These are phyloP conservation scores for Geotrichum cucujoidarum DNA, from an alignment of 1,139 yeast species.

Conservation along the genomic window DNA sequence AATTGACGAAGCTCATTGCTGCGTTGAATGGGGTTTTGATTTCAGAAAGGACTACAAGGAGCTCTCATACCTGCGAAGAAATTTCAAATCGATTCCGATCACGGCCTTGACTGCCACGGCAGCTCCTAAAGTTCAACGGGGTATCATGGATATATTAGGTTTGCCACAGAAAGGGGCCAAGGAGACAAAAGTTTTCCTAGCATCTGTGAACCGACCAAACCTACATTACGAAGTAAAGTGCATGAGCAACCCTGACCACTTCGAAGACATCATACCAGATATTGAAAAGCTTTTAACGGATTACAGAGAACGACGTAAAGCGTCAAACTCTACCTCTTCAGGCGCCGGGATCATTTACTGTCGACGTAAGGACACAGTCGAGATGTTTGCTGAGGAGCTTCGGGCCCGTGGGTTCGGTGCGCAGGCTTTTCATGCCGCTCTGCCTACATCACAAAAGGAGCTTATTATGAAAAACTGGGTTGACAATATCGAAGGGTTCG, in stretches of 20 bases:
- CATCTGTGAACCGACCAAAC: constrained; percentile 65
- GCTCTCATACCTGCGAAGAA: constrained; percentile 58
- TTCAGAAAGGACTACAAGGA: constrained; percentile 82
- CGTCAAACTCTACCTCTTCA: constrained; percentile 19
- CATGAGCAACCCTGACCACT: constrained; percentile 35
- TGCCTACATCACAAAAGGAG: constrained; percentile 62
- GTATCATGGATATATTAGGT: constrained; percentile 25
- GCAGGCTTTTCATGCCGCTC: constrained; percentile 80
- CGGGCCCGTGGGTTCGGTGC: constrained; percentile 54
- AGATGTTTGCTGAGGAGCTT: constrained; percentile 59
- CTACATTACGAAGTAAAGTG: constrained; percentile 66
- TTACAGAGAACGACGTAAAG: constrained; percentile 38
- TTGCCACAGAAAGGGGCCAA: constrained; percentile 20
- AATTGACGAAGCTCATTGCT: constrained; percentile 90
- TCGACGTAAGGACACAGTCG: constrained; percentile 78
- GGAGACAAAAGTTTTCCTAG: constrained; percentile 21
- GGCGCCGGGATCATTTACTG: constrained; percentile 78
- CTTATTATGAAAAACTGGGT: constrained; percentile 67
- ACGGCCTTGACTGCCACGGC: constrained; percentile 93
- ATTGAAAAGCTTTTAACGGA: constrained; percentile 50
- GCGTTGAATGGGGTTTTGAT: constrained; percentile 90
- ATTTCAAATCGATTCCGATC: constrained; percentile 69
- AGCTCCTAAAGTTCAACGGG: constrained; percentile 24
- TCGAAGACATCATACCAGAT: constrained; percentile 47
- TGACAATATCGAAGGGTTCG: constrained; percentile 26